These are phyloP conservation scores for Pythium coloratum DNA, from an alignment of 352 stramenopile species.

Conservation along the genomic window DNA sequence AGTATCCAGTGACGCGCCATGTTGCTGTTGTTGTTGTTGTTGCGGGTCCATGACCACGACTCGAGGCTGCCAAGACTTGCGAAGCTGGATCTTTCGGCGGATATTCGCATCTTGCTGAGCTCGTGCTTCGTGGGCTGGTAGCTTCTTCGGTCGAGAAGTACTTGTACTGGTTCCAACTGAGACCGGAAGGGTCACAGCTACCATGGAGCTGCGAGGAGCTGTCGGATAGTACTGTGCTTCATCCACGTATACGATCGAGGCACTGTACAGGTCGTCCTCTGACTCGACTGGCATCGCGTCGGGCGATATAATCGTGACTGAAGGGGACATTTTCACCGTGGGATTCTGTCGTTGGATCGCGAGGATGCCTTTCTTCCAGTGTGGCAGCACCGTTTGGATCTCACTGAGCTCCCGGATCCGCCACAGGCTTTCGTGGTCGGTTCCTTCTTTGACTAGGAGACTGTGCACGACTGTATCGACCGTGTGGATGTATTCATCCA, in stretches of 20 bases:
- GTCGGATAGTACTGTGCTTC: neutral
- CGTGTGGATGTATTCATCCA: constrained; percentile 42
- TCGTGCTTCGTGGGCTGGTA: constrained; percentile 30
- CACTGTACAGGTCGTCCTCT: neutral
- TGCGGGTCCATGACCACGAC: constrained; percentile 6
- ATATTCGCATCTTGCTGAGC: constrained; percentile 48
- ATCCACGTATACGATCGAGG: neutral
- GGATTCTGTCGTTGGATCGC: constrained; percentile 21
- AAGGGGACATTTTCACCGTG: constrained; percentile 12
- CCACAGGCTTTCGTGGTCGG: constrained; percentile 4
- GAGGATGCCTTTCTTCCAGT: constrained; percentile 40
- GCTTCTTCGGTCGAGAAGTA: constrained; percentile 9
- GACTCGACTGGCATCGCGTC: neutral
- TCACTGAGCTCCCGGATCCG: constrained; percentile 45
- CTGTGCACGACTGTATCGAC: constrained; percentile 46
- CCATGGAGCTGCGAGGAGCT: neutral
- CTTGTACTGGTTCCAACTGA: neutral
- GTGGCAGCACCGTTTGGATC: constrained; percentile 39
- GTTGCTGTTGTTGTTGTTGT: constrained; percentile 4
- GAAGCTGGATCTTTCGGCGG: constrained; percentile 51
- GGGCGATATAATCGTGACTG: neutral
- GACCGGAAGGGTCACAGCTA: neutral
- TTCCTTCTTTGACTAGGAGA: constrained; percentile 25
- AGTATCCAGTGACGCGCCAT: neutral
- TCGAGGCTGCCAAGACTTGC: constrained; percentile 56